Conservation (phyloP, 1,139 yeast species). For the Debaryomyces coudertii region DNA sequence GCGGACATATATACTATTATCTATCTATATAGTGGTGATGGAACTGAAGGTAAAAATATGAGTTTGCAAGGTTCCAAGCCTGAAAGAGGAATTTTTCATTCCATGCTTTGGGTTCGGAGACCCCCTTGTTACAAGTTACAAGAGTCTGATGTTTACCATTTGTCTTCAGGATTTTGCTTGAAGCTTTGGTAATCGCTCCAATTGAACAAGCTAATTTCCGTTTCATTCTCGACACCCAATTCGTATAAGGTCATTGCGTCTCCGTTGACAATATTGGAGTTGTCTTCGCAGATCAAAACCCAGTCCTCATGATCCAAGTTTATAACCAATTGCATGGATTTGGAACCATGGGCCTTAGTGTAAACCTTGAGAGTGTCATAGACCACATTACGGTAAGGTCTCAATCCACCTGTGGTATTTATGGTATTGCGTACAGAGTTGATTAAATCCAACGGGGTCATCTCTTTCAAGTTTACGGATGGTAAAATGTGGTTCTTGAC, state of each 20-base stretch:
- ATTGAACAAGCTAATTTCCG: constrained; percentile 84
- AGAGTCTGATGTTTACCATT: too few species aligned
- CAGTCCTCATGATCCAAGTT: constrained; percentile 77
- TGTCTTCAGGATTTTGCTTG: constrained; percentile 84
- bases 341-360: constrained; percentile 93
- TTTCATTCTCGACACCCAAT: constrained; percentile 85
- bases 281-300: constrained; percentile 50
- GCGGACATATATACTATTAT: neutral
- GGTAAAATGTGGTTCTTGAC: constrained; percentile 78
- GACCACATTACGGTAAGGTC: constrained; percentile 81
- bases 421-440: constrained; percentile 51
- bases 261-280: constrained; percentile 31
- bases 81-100: too few species aligned
- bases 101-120: too few species aligned
- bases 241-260: constrained; percentile 53
- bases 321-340: constrained; percentile 89
- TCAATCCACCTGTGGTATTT: constrained; percentile 64
- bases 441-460: constrained; percentile 68
- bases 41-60: too few species aligned
- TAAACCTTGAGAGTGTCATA: constrained; percentile 83
- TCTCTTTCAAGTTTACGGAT: constrained; percentile 69
- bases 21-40: neutral
- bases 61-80: too few species aligned
- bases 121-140: too few species aligned
- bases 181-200: constrained; percentile 64